These are phyloP conservation scores for Mycena polygramma DNA, from an alignment of 768 basidiomycete genomes.

Conservation along the genomic window DNA sequence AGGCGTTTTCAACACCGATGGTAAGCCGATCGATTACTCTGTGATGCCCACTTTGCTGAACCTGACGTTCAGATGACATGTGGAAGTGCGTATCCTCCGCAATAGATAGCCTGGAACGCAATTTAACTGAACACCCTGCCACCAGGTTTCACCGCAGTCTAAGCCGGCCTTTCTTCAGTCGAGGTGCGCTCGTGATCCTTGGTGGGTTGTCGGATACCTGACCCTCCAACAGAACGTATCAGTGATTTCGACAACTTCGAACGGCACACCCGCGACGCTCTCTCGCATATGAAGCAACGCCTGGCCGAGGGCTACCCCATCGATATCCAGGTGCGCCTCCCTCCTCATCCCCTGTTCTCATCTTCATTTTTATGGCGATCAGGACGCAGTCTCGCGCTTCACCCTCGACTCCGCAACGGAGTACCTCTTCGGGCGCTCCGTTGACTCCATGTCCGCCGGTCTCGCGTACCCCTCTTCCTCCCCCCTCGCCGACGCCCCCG, in stretches of 20 bases:
- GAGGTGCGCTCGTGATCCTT: constrained; percentile 1
- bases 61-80: constrained; percentile 12
- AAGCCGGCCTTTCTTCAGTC: constrained; percentile 26
- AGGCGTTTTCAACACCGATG: constrained; percentile 31
- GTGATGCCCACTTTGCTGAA: neutral
- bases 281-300: constrained; percentile 9
- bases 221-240: constrained; percentile 19
- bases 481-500: neutral
- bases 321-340: constrained; percentile 19
- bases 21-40: neutral
- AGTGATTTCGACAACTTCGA: constrained; percentile 32
- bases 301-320: constrained; percentile 14
- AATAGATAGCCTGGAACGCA: neutral
- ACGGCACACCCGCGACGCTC: constrained; percentile 8
- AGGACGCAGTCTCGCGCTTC: constrained; percentile 27
- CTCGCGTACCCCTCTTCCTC: constrained; percentile 7
- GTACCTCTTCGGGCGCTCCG: constrained; percentile 18
- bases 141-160: constrained; percentile 26
- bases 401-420: constrained; percentile 25
- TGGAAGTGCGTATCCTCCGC: constrained; percentile 12
- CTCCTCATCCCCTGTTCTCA: neutral
- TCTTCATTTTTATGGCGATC: neutral
- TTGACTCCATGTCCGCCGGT: constrained; percentile 16
- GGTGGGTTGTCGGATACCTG: too few relatives aligned
- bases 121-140: neutral